Evolutionary conservation across 2,329 filamentous ascomycete species (phyloP), one percentile per base, ranked within the genome.

Genomic region (Beauveria sp.): DNA sequence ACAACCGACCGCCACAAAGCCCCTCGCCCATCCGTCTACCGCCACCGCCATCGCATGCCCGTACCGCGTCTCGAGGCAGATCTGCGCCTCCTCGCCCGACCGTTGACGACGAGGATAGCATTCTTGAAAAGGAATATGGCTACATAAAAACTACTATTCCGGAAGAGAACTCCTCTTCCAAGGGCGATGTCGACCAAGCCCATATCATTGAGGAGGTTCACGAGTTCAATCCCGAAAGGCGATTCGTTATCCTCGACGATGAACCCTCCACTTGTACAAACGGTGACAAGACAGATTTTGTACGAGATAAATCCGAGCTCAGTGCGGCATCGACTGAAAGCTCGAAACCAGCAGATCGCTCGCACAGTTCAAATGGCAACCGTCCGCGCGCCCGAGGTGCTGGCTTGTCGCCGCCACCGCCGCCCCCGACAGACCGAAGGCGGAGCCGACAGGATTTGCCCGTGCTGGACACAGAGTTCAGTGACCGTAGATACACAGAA

Each of bases 71-170:
- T 5, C 50, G 45, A 31, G 20, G 51, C 51, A 38, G 26, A 10
- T 22, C 59, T 31, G 20, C 34, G 69, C 86, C 88, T 6, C 88
- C 88, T 1, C 78, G 79, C 20, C 87, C 88, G 4, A 85, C 74
- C 42, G 87, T 88, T 53, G 89, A 93, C 71, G 88, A 92, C 69
- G 89, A 91, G 71, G 75, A 71, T 18, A 79, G 77, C 16, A 83
- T 88, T 8, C 73, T 90, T 43, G 82, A 81, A 6, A 84, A 80
- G 70, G 89, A 92, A 69, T 74, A 83, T 67, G 77, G 79, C 28
- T 73, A 74, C 31, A 56, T 59, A 12, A 66, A 69, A 40, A 66
- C 72, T 42, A 63, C 72, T 43, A 66, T 63, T 12, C 42, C 51
- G 18, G 78, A 76, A 62, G 86, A 88, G 66, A 84, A 87, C 62